Evolutionary conservation across 2,329 filamentous ascomycete species (phyloP).

Genomic region (Phialemoniopsis sp.): DNA sequence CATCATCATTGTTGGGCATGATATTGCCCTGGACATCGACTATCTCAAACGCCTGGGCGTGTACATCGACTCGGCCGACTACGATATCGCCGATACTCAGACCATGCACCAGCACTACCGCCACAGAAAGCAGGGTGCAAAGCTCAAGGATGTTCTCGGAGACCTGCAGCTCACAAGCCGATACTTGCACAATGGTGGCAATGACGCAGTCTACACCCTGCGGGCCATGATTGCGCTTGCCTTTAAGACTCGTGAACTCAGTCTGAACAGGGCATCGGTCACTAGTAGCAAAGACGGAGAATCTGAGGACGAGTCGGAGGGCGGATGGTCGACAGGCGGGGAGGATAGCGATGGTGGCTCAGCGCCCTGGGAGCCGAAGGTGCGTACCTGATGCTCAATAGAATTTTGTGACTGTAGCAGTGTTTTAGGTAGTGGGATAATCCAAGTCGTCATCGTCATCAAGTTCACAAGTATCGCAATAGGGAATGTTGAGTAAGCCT

Average conservation of each 20-base stretch:
- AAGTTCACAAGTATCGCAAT: too few species aligned
- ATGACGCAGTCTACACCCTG: conserved; percentile 79
- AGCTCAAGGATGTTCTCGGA: conserved; percentile 57
- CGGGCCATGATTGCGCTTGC: conserved; percentile 66
- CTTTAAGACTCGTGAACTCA: conserved; percentile 23
- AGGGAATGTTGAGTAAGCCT: too few species aligned
- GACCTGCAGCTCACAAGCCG: conserved; percentile 59
- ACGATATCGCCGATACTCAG: conserved; percentile 70
- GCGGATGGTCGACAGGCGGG: conserved; percentile 23
- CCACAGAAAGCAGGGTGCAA: conserved; percentile 45
- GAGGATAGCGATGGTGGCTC: conserved; percentile 24
- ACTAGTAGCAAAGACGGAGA: neutral
- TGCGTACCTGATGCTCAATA: too few species aligned
- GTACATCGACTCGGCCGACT: conserved; percentile 16
- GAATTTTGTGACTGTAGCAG: too few species aligned
- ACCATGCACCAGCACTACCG: conserved; percentile 63
- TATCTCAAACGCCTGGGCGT: conserved; percentile 60
- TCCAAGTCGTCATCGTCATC: too few species aligned
- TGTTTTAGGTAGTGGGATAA: too few species aligned
- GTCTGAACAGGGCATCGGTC: conserved; percentile 10
- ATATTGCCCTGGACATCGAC: conserved; percentile 60
- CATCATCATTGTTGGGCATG: conserved; percentile 79
- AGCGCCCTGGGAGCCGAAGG: too few species aligned
- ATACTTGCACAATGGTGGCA: conserved; percentile 82
- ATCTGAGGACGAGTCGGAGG: conserved; percentile 12